Conservation (phyloP, 352 stramenopile species). For the Phytopythium sindhum region DNA sequence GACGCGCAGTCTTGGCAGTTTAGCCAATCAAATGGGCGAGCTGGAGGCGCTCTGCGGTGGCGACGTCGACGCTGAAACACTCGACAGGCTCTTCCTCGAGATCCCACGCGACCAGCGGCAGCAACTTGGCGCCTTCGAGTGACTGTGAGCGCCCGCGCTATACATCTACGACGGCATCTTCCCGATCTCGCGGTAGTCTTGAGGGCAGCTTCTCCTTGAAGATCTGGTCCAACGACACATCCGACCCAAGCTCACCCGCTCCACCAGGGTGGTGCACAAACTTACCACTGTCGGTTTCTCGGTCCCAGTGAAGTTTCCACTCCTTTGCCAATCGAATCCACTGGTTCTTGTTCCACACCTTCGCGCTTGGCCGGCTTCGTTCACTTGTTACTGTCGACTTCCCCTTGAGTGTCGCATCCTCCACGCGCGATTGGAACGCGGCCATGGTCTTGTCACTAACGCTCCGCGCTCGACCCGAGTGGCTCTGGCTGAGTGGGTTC, state of each 20-base stretch:
- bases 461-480: background rate
- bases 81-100: constrained; percentile 46
- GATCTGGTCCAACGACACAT: constrained; percentile 56
- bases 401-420: background rate
- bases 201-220: constrained; percentile 78
- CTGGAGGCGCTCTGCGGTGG: constrained; percentile 35
- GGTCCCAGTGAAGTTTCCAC: constrained; percentile 48
- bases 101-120: constrained; percentile 24
- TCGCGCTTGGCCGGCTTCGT: constrained; percentile 9
- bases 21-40: constrained; percentile 23
- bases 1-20: background rate
- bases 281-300: constrained; percentile 27
- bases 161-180: constrained; percentile 73
- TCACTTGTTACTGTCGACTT: constrained; percentile 1
- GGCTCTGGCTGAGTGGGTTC: background rate
- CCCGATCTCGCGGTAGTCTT: constrained; percentile 52
- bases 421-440: background rate
- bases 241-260: constrained; percentile 4
- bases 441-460: background rate
- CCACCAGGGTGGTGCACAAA: background rate
- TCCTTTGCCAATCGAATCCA: constrained; percentile 35
- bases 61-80: constrained; percentile 27
- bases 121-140: background rate
- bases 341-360: constrained; percentile 47
- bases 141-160: constrained; percentile 16